These are phyloP conservation scores for Pichia nanzhaoensis DNA, from an alignment of 805 yeast species.

Conservation along the genomic window DNA sequence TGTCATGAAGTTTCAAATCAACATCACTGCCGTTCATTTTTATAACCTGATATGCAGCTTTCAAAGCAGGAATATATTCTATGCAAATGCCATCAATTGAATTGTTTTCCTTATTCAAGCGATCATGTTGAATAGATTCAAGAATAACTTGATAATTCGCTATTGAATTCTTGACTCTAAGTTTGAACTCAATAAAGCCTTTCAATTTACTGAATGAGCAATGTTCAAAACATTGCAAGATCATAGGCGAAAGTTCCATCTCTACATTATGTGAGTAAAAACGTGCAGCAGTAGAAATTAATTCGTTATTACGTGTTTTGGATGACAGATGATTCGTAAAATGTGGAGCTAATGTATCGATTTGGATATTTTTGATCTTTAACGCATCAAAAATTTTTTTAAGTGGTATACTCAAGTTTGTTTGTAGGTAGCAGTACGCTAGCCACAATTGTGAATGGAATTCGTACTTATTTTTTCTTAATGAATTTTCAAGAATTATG, in stretches of 20 bases:
- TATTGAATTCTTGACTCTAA: conserved; percentile 44
- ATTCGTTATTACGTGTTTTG: conserved; percentile 28
- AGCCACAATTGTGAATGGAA: conserved; percentile 69
- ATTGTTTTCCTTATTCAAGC: conserved; percentile 25
- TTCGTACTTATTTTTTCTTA: conserved; percentile 57
- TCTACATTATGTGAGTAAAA: conserved; percentile 48
- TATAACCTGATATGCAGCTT: conserved; percentile 14
- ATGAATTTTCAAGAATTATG: conserved; percentile 51
- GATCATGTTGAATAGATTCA: conserved; percentile 30
- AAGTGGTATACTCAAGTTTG: conserved; percentile 52
- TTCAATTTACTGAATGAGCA: conserved; percentile 59
- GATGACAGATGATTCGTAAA: conserved; percentile 43
- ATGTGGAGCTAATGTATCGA: conserved; percentile 58
- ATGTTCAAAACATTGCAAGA: conserved; percentile 48
- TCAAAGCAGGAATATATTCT: conserved; percentile 12
- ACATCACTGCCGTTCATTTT: conserved; percentile 21
- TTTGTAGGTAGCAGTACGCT: conserved; percentile 48
- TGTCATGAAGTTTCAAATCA: conserved; percentile 39
- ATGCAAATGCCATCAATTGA: conserved; percentile 3
- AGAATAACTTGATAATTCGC: conserved; percentile 34
- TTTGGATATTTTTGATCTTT: conserved; percentile 68
- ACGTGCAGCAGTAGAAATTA: conserved; percentile 33
- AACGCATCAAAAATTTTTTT: conserved; percentile 43
- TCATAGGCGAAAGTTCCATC: conserved; percentile 42
- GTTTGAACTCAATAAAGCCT: conserved; percentile 58